Percentiles rank a stretch among this genome's conserved stretches.
These are phyloP conservation scores for Ustanciosporium gigantosporum DNA, from an alignment of 1,284 basidiomycete genomes.

Conservation along the genomic window DNA sequence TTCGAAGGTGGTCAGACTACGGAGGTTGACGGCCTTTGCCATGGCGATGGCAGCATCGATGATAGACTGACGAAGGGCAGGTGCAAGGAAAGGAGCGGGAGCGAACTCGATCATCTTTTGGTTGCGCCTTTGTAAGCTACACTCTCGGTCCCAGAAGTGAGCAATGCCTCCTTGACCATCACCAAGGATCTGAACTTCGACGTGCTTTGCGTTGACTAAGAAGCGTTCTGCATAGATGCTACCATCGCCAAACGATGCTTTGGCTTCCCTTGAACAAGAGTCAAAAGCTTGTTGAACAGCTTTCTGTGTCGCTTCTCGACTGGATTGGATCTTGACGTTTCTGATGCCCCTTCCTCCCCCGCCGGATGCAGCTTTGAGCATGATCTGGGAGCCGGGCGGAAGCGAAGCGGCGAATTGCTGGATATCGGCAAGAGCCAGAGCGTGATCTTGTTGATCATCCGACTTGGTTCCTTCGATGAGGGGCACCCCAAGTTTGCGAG, in stretches of 20 bases:
- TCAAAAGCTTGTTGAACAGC: constrained; percentile 9
- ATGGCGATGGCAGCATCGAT: constrained; percentile 10
- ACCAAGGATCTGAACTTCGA: constrained; percentile 41
- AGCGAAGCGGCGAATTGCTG: constrained; percentile 7
- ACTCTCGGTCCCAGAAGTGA: constrained; percentile 41
- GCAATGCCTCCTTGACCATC: constrained; percentile 18
- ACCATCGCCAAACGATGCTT: constrained; percentile 16
- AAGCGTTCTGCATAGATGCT: constrained; percentile 33
- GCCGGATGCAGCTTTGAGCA: constrained; percentile 39
- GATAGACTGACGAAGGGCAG: constrained; percentile 1
- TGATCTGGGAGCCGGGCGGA: constrained; percentile 1
- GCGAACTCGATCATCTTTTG: constrained; percentile 44
- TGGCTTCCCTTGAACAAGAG: constrained; percentile 26
- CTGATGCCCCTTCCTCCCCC: constrained; percentile 39
- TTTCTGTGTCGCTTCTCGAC: neutral
- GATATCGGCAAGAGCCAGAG: constrained; percentile 5
- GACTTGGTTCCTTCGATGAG: constrained; percentile 10
- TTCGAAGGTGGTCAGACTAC: constrained; percentile 32
- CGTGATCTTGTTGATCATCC: neutral
- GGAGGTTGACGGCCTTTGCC: constrained; percentile 3
- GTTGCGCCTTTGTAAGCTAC: constrained; percentile 28
- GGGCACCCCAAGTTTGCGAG: constrained; percentile 3
- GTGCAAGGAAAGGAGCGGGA: constrained; percentile 8
- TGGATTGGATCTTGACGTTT: constrained; percentile 3
- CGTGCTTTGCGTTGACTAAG: constrained; percentile 20